A percentile compares a stretch with the other conserved stretches of the same genome.
phyloP scores from a whole-genome alignment of 177 flowering plant species.

The Vitis hybrid region DNA sequence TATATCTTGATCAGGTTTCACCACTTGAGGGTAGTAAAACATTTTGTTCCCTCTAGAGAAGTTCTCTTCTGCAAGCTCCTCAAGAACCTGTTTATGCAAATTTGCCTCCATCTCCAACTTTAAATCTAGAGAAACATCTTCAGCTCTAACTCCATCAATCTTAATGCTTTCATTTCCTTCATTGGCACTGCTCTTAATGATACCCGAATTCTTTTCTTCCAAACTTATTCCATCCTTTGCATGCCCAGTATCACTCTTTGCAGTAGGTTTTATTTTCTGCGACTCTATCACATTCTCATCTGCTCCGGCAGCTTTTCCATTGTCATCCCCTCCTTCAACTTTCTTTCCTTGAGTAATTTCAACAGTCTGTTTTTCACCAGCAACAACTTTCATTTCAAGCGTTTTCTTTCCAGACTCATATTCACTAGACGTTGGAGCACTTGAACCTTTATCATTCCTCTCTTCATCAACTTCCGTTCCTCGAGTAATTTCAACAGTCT shows the following conservation, averaged over 20 bases:
- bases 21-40: constrained; percentile 69
- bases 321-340: constrained; percentile 22
- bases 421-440: constrained; percentile 23
- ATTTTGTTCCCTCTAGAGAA: constrained; percentile 49
- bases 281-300: constrained; percentile 13
- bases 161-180: constrained; percentile 8
- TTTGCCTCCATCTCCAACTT: constrained; percentile 48
- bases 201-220: constrained; percentile 14
- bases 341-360: constrained; percentile 15
- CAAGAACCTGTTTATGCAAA: constrained; percentile 42
- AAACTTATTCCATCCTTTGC: constrained; percentile 9
- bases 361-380: constrained; percentile 20
- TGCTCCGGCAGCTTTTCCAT: constrained; percentile 18
- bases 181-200: constrained; percentile 4
- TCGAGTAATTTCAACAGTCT: background rate
- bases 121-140: constrained; percentile 27
- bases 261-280: constrained; percentile 13
- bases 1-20: constrained; percentile 66
- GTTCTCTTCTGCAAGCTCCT: constrained; percentile 60
- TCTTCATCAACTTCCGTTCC: too few species aligned
- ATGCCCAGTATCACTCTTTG: constrained; percentile 16
- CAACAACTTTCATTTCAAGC: constrained; percentile 22
- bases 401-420: constrained; percentile 11
- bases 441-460: constrained; percentile 35
- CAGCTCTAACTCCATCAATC: constrained; percentile 19